A percentile compares a stretch with the other conserved stretches of the same genome.
phyloP scores from a whole-genome alignment of 2,329 filamentous ascomycete species.

The Ophiostoma himal-ulmi region DNA sequence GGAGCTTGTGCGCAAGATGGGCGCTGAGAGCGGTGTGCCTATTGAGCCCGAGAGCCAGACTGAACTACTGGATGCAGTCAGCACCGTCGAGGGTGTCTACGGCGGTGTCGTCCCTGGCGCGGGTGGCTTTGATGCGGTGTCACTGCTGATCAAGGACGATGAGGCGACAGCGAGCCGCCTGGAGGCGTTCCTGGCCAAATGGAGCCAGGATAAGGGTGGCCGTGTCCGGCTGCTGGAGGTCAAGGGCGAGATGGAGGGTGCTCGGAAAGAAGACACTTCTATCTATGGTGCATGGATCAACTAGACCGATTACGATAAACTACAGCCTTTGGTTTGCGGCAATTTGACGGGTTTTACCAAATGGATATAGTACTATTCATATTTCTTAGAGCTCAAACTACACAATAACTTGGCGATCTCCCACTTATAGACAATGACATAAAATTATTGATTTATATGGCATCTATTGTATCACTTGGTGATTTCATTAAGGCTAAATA shows the following conservation, averaged over 20 bases:
- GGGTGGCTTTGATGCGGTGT: conserved; percentile 87
- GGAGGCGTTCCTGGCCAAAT: conserved; percentile 56
- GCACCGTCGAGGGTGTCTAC: conserved; percentile 71
- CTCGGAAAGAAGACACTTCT: conserved; percentile 41
- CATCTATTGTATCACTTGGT: conserved; percentile 4
- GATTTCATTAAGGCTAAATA: neutral
- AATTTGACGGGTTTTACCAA: neutral
- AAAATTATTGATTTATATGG: neutral
- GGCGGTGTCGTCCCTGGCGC: conserved; percentile 92
- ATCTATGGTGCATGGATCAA: conserved; percentile 34
- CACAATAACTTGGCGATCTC: no score
- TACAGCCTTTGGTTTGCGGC: neutral
- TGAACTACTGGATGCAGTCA: conserved; percentile 70
- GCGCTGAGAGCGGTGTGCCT: conserved; percentile 65
- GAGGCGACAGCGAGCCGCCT: conserved; percentile 56
- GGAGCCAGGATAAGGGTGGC: conserved; percentile 54
- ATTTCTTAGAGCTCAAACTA: neutral
- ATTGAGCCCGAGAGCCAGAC: conserved; percentile 89
- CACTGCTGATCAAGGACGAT: conserved; percentile 70
- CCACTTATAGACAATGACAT: neutral
- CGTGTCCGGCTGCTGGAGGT: conserved; percentile 65
- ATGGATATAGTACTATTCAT: neutral
- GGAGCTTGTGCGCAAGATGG: conserved; percentile 68
- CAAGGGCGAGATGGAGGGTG: conserved; percentile 67
- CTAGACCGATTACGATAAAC: neutral